Percentiles rank a stretch among this genome's conserved stretches.
Evolutionary conservation across 2,329 filamentous ascomycete species (phyloP).

Genomic region (Aspergillus hortae): DNA sequence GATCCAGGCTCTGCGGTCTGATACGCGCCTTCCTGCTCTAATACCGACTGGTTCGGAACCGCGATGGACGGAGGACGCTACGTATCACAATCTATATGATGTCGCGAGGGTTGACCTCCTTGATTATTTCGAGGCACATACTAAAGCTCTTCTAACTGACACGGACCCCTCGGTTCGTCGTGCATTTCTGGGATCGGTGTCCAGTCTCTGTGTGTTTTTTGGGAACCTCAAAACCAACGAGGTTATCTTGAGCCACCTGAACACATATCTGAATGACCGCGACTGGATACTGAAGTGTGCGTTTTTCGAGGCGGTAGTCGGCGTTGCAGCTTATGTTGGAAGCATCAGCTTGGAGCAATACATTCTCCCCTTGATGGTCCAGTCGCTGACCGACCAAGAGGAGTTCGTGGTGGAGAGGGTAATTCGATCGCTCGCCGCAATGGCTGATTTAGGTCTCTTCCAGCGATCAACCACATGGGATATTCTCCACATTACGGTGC

Average conservation of each 20-base stretch:
- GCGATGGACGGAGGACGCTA: conserved; percentile 62
- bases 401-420: conserved; percentile 92
- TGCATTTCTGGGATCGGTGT: conserved; percentile 87
- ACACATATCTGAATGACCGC: conserved; percentile 93
- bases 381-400: conserved; percentile 87
- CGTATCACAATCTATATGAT: conserved; percentile 82
- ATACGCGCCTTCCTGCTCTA: conserved; percentile 72
- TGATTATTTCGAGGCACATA: conserved; percentile 79
- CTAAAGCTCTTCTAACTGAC: conserved; percentile 86
- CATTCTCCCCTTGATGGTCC: conserved; percentile 91
- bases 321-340: conserved; percentile 85
- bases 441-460: conserved; percentile 83
- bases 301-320: conserved; percentile 93
- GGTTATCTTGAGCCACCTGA: conserved; percentile 91
- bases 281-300: conserved; percentile 97
- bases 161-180: conserved; percentile 78
- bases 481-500: conserved; percentile 73
- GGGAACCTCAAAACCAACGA: conserved; percentile 89
- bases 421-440: conserved; percentile 78
- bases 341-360: conserved; percentile 90
- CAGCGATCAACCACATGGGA: conserved; percentile 84
- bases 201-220: conserved; percentile 91
- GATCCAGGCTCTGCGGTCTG: conserved; percentile 80
- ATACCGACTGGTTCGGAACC: conserved; percentile 75
- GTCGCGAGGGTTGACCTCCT: conserved; percentile 79